These are phyloP conservation scores for Blastosporella zonata DNA, from an alignment of 1,284 basidiomycete species.

Conservation along the genomic window DNA sequence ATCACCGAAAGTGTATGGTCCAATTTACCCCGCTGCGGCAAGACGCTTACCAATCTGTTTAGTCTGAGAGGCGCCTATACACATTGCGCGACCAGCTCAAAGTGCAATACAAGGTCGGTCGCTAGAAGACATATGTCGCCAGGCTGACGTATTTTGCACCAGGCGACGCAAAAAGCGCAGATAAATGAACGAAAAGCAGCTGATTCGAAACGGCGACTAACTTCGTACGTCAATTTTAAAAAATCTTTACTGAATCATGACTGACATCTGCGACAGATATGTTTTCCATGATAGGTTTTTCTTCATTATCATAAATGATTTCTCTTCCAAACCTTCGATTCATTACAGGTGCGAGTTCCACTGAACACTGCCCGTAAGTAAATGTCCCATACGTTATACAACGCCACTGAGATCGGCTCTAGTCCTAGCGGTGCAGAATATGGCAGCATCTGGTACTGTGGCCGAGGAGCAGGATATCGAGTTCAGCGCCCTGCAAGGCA, in stretches of 20 bases:
- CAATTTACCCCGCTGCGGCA: background rate
- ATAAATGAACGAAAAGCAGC: slow-evolving; percentile 78
- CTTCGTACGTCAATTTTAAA: slow-evolving; percentile 48
- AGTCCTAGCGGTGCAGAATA: slow-evolving; percentile 88
- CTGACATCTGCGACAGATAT: slow-evolving; percentile 43
- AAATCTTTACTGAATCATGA: slow-evolving; percentile 9
- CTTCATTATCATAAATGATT: slow-evolving; percentile 7
- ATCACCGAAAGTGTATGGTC: slow-evolving; percentile 42
- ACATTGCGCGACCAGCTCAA: slow-evolving; percentile 60
- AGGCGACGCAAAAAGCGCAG: slow-evolving; percentile 82
- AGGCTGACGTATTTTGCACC: background rate
- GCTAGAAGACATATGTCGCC: background rate
- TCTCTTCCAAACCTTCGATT: slow-evolving; percentile 19
- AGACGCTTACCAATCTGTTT: background rate
- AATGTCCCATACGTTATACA: background rate
- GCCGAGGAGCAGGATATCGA: slow-evolving; percentile 71
- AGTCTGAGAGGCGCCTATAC: slow-evolving; percentile 45
- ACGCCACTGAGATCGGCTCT: slow-evolving; percentile 2
- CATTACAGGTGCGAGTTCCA: slow-evolving; percentile 80
- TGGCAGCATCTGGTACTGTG: slow-evolving; percentile 70
- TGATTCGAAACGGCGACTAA: slow-evolving; percentile 79
- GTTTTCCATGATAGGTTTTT: slow-evolving; percentile 67
- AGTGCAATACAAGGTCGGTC: slow-evolving; percentile 51
- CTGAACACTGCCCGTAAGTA: slow-evolving; percentile 82
- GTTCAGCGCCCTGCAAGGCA: slow-evolving; percentile 78